Base-by-base conservation (phyloP, 2,329 filamentous ascomycete species). In the Botrytis cinerea region DNA sequence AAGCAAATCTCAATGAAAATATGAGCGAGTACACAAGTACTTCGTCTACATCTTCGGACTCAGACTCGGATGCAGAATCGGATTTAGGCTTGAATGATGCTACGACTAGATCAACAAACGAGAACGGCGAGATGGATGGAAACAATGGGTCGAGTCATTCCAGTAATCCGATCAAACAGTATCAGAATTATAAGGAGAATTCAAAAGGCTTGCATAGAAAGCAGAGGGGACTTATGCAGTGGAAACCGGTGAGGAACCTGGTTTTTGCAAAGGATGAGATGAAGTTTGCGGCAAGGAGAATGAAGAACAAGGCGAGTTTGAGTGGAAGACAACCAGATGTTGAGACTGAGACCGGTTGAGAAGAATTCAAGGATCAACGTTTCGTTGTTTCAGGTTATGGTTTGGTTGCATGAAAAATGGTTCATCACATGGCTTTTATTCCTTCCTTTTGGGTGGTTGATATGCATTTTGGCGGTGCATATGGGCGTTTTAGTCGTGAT, bases 211-310 rank as follows among this genome's bases (percentile, higher is more conserved):
- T 98, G 81, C 92, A 95, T 81, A 89, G 95, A 0, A 94, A 95
- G 83, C 94, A 98, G 78, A 87, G 95, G 18, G 95, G 95, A 0
- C 79, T 97, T 80, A 97, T 98, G 93, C 95, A 98, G 82, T 98
- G 95, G 94, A 93, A 91, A 80, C 95, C 95, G 0, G 92, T 95
- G 81, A 87, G 95, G 59, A 97, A 97, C 80, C 86, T 90, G 35
- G 90, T 91, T 77, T 98, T 98, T 81, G 95, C 91, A 61, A 97
- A 96, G 83, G 87, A 98, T 79, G 93, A 98, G 84, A 90, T 92
- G 0, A 91, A 92, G 79, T 95, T 91, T 83, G 93, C 93, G 0
- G 82, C 94, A 8, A 86, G 90, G 62, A 93, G 93, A 81, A 83
- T 97, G 72, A 92, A 91, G 82, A 92, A 92, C 79, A 91, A 93